phyloP scores from a whole-genome alignment of 1,284 basidiomycete species.

The Vanrija sp. region DNA sequence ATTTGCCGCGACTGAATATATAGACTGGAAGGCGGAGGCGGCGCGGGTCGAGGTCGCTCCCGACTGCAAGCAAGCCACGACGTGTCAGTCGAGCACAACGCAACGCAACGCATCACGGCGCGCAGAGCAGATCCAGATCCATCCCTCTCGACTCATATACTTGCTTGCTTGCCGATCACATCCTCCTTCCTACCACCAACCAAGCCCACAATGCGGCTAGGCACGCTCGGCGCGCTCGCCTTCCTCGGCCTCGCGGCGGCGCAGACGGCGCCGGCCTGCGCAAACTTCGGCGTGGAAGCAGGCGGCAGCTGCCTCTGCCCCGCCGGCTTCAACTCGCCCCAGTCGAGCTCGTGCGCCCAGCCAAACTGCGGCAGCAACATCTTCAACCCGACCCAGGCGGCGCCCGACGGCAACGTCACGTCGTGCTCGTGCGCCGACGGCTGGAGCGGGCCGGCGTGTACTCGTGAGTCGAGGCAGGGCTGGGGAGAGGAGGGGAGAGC shows the following conservation, averaged over 20 bases:
- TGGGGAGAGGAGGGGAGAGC: background rate
- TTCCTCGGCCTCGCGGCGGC: conserved; percentile 3
- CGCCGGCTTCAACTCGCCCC: conserved; percentile 52
- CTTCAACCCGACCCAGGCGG: conserved; percentile 49
- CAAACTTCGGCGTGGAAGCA: conserved; percentile 5
- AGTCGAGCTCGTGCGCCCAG: conserved; percentile 24
- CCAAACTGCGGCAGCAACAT: conserved; percentile 73
- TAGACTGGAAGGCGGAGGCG: no score
- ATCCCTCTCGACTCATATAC: no score
- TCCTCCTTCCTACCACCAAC: no score
- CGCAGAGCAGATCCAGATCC: no score
- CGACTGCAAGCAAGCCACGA: no score
- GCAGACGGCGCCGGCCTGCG: background rate
- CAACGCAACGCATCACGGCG: no score
- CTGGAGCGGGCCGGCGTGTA: conserved; percentile 73
- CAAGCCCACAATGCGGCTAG: no score
- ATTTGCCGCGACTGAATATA: no score
- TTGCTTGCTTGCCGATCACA: no score
- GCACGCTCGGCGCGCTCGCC: background rate
- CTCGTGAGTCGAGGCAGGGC: conserved; percentile 47
- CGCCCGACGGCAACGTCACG: conserved; percentile 54
- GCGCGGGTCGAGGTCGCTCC: no score
- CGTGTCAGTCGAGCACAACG: no score
- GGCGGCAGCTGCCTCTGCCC: conserved; percentile 61
- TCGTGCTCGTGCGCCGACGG: conserved; percentile 66